These are phyloP conservation scores for Acacia acuminata DNA, from an alignment of 306 rosid species.

Conservation along the genomic window DNA sequence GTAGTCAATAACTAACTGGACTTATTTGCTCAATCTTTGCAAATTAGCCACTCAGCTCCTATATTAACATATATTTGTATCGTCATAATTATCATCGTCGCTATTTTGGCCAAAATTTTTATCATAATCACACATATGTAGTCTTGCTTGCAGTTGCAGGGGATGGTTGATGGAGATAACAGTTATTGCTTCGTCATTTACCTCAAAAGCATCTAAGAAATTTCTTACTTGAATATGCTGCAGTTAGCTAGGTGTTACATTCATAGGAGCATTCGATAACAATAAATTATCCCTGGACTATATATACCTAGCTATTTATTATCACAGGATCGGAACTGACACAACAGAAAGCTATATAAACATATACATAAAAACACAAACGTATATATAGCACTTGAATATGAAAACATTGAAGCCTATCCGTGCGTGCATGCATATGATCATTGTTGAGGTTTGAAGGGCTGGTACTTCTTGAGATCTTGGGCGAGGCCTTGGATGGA, in stretches of 20 bases:
- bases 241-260: slow-evolving; percentile 20
- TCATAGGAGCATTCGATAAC: slow-evolving; percentile 31
- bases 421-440: neutral
- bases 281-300: slow-evolving; percentile 35
- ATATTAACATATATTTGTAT: neutral
- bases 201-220: slow-evolving; percentile 23
- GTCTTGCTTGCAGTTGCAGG: neutral
- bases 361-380: neutral
- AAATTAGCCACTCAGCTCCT: too few relatives aligned
- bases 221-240: slow-evolving; percentile 29
- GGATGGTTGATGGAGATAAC: neutral
- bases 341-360: slow-evolving; percentile 8
- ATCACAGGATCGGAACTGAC: neutral
- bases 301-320: slow-evolving; percentile 16
- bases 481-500: slow-evolving; percentile 77
- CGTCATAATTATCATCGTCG: neutral
- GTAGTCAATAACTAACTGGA: too few relatives aligned
- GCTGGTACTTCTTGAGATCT: slow-evolving; percentile 73
- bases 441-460: slow-evolving; percentile 64
- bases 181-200: neutral
- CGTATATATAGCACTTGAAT: neutral
- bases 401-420: too few relatives aligned
- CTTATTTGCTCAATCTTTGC: too few relatives aligned
- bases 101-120: too few relatives aligned
- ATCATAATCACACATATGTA: too few relatives aligned